phyloP scores from a whole-genome alignment of 2,329 filamentous ascomycete species.

The Alternaria consortialis region DNA sequence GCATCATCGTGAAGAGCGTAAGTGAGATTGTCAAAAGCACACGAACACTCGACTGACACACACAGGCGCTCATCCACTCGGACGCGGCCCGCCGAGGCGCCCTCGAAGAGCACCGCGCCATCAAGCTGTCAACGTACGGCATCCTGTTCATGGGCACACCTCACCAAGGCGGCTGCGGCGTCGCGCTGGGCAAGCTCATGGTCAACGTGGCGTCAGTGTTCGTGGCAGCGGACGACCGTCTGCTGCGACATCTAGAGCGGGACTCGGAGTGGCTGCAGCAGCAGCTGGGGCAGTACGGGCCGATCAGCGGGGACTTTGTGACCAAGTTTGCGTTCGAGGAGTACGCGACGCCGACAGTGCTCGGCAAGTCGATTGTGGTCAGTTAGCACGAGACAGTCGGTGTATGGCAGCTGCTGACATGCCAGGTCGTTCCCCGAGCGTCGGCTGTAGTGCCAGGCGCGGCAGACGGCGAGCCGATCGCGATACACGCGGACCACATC shows the following conservation, averaged over 20 bases:
- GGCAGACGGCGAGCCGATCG: no score
- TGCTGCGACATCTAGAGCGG: slow-evolving; percentile 46
- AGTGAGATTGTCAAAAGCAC: slow-evolving; percentile 16
- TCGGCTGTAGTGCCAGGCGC: no score
- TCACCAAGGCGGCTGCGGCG: slow-evolving; percentile 49
- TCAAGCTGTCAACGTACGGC: slow-evolving; percentile 51
- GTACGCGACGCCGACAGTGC: slow-evolving; percentile 37
- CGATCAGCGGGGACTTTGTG: slow-evolving; percentile 49
- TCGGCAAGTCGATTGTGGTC: slow-evolving; percentile 41
- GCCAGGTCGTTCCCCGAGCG: no score
- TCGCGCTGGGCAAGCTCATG: slow-evolving; percentile 38
- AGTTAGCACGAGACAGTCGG: not conserved
- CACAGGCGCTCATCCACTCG: slow-evolving; percentile 32
- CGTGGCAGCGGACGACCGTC: slow-evolving; percentile 37
- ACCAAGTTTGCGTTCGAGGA: slow-evolving; percentile 48
- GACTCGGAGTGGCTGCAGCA: slow-evolving; percentile 51
- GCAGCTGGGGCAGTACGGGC: slow-evolving; percentile 47
- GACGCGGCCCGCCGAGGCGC: slow-evolving; percentile 17
- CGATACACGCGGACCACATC: no score
- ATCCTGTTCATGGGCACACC: slow-evolving; percentile 54
- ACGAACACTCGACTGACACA: slow-evolving; percentile 14
- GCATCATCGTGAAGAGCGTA: slow-evolving; percentile 33
- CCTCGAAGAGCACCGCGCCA: slow-evolving; percentile 40
- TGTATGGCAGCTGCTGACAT: no score
- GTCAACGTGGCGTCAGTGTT: slow-evolving; percentile 49